Evolutionary conservation across 1,139 yeast species (phyloP), one percentile per base, ranked within the genome.

Genomic region (Chernovozyma aurita): DNA sequence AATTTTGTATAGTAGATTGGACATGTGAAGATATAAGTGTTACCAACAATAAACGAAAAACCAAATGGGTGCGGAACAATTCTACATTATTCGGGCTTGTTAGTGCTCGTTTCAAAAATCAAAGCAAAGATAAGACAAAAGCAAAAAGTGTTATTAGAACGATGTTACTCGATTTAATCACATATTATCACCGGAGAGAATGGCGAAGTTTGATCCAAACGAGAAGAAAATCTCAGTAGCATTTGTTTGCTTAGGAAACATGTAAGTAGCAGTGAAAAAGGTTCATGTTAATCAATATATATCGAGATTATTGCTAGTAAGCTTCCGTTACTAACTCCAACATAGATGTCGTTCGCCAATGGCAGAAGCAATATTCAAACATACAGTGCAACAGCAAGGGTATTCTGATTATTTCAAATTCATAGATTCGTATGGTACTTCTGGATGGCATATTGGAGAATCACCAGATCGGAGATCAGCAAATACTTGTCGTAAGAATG

Each of bases 321-420:
- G n/a, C n/a, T n/a, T n/a, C n/a, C n/a, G n/a, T n/a, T n/a, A n/a
- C 36, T 32, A 32, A 32, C n/a, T n/a, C n/a, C 30, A 27, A 13
- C 4, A 7, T 34, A 80, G 85, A 31, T 90, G 98, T 54, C 92
- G 97, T 37, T 88, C 97, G 1, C 97, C 97, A 9, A 90, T 90
- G 97, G 97, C 98, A 0, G 97, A 90, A 57, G 97, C 96, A 0
- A 85, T 88, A 1, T 87, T 88, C 62, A 69, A 67, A 36, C 79
- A 85, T 42, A 67, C 69, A 20, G 95, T 86, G 3, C 57, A 76
- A 32, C 54, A 70, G 38, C 52, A 63, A 24, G 74, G 78, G 0
- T 69, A 70, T 29, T 37, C 50, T 2, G 45, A 54, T n/a, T 49
- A 51, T 24, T 61, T 90, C 46, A 59, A 65, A 1, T 49, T 53